phyloP scores from a whole-genome alignment of 2,329 filamentous ascomycete genomes.

The Colletotrichum costaricense region DNA sequence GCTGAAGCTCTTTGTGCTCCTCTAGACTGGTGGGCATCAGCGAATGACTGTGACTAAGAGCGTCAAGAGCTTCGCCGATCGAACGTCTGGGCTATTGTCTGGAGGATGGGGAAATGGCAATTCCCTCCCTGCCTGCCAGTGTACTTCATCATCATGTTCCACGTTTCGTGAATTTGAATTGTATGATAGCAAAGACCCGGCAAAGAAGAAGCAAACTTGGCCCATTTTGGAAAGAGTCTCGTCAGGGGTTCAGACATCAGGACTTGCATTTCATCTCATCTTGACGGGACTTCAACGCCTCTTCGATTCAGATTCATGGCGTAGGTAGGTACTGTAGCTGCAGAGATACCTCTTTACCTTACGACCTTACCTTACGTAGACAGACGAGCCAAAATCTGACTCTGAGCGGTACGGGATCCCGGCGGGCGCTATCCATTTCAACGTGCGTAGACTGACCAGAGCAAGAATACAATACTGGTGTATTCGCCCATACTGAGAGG shows the following conservation, averaged over 20 bases:
- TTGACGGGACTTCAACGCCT: constrained; percentile 11
- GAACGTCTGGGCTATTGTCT: neutral
- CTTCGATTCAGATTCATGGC: constrained; percentile 15
- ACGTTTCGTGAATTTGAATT: neutral
- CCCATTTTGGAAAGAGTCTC: neutral
- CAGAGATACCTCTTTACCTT: neutral
- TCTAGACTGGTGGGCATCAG: neutral
- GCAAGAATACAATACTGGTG: too few species aligned
- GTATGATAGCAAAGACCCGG: neutral
- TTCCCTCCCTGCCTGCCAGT: neutral
- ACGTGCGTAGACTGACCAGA: too few species aligned
- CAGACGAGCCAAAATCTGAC: constrained; percentile 23
- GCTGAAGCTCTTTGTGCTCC: neutral
- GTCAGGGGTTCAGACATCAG: constrained; percentile 14
- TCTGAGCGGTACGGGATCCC: constrained; percentile 22
- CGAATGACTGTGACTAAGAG: neutral
- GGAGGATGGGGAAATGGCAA: neutral
- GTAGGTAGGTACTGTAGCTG: neutral
- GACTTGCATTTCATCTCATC: constrained; percentile 16
- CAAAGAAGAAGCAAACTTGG: neutral
- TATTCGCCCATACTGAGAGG: neutral
- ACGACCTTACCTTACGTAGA: neutral
- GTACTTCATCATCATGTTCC: neutral
- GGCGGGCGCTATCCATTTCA: constrained; percentile 2
- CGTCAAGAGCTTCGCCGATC: neutral